Percentiles rank a stretch among this genome's conserved stretches.
Conservation (phyloP, 139 green algal species). For the Picochlorum sp. region DNA sequence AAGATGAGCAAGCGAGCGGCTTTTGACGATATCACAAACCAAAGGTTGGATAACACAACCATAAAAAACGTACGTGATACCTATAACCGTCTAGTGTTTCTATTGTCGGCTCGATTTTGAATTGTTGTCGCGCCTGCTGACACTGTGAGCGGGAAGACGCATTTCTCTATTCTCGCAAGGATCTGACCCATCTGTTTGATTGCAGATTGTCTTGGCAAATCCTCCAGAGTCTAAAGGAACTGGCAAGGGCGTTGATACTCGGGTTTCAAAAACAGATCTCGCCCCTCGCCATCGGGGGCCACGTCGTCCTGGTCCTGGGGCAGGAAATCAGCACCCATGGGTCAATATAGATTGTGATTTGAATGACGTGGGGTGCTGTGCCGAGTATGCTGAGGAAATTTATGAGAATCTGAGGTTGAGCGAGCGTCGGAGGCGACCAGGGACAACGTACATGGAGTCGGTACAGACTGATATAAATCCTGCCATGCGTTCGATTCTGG, state of each 20-base stretch:
- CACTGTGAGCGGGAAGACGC: too few relatives aligned
- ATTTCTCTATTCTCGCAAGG: too few relatives aligned
- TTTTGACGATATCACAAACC: conserved; percentile 32
- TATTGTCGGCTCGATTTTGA: background rate
- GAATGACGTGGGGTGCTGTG: conserved; percentile 64
- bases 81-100: background rate
- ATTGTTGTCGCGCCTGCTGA: background rate
- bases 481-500: conserved; percentile 87
- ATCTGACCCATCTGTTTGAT: too few relatives aligned
- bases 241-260: too few relatives aligned
- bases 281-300: too few relatives aligned
- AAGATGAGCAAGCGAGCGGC: conserved; percentile 1
- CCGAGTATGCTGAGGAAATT: conserved; percentile 65
- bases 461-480: conserved; percentile 83
- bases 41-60: conserved; percentile 3
- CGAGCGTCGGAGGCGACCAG: conserved; percentile 40
- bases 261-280: too few relatives aligned
- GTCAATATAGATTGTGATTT: conserved; percentile 57
- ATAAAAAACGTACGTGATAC: background rate
- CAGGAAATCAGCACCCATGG: background rate
- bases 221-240: too few relatives aligned
- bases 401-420: conserved; percentile 55
- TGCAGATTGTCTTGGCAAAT: too few relatives aligned
- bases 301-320: too few relatives aligned
- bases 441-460: conserved; percentile 55